Percentiles rank a stretch among this genome's conserved stretches.
These are phyloP conservation scores for Mucor ambiguus DNA, from an alignment of 371 early-diverging fungal genomes.

Conservation along the genomic window DNA sequence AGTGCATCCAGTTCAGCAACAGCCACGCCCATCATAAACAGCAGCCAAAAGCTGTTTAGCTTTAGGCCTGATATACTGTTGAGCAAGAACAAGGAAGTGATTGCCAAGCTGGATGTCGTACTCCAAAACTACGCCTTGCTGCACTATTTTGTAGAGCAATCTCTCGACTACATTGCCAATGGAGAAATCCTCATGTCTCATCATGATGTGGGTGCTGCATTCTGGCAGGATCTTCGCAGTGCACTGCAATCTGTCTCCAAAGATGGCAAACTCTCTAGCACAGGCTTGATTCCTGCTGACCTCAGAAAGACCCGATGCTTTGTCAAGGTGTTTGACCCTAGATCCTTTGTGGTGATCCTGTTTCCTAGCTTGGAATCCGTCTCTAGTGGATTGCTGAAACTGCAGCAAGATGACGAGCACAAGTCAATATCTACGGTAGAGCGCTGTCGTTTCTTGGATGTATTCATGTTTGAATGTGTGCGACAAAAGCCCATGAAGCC, in stretches of 20 bases:
- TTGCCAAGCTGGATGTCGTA: constrained; percentile 21
- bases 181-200: constrained; percentile 60
- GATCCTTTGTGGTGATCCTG: constrained; percentile 67
- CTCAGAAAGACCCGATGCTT: constrained; percentile 63
- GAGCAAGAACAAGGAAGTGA: constrained; percentile 28
- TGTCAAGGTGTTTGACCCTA: constrained; percentile 65
- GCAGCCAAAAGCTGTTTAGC: constrained; percentile 16
- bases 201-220: constrained; percentile 50
- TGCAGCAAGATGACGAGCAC: constrained; percentile 10
- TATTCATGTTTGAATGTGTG: constrained; percentile 64
- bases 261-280: constrained; percentile 24
- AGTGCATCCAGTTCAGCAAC: background rate
- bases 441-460: constrained; percentile 23
- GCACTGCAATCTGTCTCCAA: constrained; percentile 29
- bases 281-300: constrained; percentile 29
- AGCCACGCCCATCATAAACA: background rate
- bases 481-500: constrained; percentile 57
- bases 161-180: constrained; percentile 49
- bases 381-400: constrained; percentile 37
- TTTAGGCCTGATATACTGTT: constrained; percentile 33
- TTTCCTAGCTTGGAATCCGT: constrained; percentile 60
- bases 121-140: constrained; percentile 38
- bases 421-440: constrained; percentile 9
- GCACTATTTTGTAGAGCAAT: constrained; percentile 53
- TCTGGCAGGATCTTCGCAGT: constrained; percentile 36